A percentile compares a stretch with the other conserved stretches of the same genome.
Evolutionary conservation across 441 rosid genomes (phyloP).

Genomic region (Omphalea diandra): DNA sequence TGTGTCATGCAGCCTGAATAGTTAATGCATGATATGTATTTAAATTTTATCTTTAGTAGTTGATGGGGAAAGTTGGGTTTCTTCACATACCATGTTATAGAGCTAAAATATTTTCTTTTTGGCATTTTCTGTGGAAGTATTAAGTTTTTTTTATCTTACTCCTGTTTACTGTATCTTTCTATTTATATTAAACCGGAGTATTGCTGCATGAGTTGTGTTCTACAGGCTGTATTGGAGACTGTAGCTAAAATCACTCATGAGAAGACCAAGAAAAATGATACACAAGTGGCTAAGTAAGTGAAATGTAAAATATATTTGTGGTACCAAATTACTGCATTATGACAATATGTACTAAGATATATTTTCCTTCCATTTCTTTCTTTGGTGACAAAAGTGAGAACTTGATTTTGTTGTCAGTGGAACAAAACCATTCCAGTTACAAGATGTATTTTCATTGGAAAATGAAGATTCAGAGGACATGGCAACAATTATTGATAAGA

Average conservation of each 20-base stretch:
- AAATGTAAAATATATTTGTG: conserved; percentile 7
- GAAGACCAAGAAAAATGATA: conserved; percentile 77
- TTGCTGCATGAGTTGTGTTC: conserved; percentile 28
- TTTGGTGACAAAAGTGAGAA: background rate
- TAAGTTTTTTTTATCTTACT: background rate
- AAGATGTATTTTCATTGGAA: conserved; percentile 89
- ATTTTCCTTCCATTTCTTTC: background rate
- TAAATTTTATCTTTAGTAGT: background rate
- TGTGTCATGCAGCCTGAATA: background rate
- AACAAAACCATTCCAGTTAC: conserved; percentile 79
- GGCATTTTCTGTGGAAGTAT: background rate
- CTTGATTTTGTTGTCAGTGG: conserved; percentile 38
- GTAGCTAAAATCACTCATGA: conserved; percentile 93
- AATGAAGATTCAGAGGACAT: conserved; percentile 93
- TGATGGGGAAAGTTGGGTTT: background rate
- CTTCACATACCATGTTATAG: background rate
- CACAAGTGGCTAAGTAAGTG: conserved; percentile 66
- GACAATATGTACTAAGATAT: background rate
- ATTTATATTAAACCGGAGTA: conserved; percentile 13
- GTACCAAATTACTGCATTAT: conserved; percentile 9
- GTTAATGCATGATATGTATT: background rate
- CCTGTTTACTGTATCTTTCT: conserved; percentile 12
- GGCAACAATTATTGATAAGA: conserved; percentile 86
- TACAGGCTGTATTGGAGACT: conserved; percentile 90
- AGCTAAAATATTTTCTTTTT: conserved; percentile 6